Evolutionary conservation across 345 rosid genomes (phyloP).

Genomic region (Salix viminalis): DNA sequence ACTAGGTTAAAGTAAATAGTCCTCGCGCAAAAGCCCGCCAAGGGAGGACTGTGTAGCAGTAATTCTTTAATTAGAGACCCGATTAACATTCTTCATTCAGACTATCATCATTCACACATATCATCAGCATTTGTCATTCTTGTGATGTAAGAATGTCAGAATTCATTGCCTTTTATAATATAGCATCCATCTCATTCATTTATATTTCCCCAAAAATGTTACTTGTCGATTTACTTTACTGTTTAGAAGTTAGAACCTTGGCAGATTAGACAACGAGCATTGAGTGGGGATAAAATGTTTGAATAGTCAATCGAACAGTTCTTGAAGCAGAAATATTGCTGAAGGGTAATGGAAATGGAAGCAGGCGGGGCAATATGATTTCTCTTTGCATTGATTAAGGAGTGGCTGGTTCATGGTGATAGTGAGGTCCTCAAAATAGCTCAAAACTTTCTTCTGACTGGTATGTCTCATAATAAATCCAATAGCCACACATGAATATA

Average conservation of each 20-base stretch:
- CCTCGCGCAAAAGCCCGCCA: constrained; percentile 7
- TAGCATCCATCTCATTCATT: constrained; percentile 10
- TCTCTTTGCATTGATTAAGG: constrained; percentile 25
- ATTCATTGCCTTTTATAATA: constrained; percentile 13
- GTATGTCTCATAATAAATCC: neutral
- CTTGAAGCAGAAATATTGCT: constrained; percentile 25
- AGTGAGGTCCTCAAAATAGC: constrained; percentile 28
- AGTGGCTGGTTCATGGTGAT: constrained; percentile 24
- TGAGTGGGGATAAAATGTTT: too few species aligned
- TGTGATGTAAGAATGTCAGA: constrained; percentile 32
- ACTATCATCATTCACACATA: constrained; percentile 19
- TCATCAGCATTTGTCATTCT: constrained; percentile 30
- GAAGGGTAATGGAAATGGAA: constrained; percentile 30
- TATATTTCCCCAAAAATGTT: too few species aligned
- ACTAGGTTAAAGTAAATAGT: constrained; percentile 2
- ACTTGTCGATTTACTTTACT: too few species aligned
- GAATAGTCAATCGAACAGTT: constrained; percentile 10
- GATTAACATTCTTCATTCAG: constrained; percentile 27
- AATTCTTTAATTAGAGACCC: constrained; percentile 41
- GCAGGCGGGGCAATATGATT: constrained; percentile 30
- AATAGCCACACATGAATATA: too few species aligned
- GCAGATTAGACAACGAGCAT: too few species aligned
- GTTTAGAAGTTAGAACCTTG: too few species aligned
- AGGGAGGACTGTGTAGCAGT: constrained; percentile 35
- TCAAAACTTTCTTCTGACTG: constrained; percentile 26